Evolutionary conservation across 192 early-diverging fungal genomes (phyloP), one percentile per base, ranked within the genome.

Genomic region (Umbelopsis vinacea): DNA sequence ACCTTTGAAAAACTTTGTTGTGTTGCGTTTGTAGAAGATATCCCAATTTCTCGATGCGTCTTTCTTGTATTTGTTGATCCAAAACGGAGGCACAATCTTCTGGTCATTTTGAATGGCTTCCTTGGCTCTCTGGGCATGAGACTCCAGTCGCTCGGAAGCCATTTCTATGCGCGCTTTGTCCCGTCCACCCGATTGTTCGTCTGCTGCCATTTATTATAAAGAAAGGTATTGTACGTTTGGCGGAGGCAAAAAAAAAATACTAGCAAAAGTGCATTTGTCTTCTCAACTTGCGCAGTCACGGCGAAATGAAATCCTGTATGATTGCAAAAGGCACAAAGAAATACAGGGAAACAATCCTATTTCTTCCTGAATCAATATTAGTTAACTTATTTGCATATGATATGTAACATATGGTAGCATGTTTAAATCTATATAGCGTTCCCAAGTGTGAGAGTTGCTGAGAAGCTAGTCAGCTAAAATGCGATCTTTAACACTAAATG

Each of bases 1-100:
- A 79, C 73, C 76, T 77, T 97, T 97, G 86, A 97, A 99, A 77
- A 99, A 99, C 63, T 94, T 94, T 52, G 93, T 94, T 10, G 90
- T 87, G 54, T 95, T 93, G 77, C 93, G 89, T 71, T 93, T 91
- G 71, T 94, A 93, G 77, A 95, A 95, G 50, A 86, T 83, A 79
- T 93, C 88, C 92, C 93, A 94, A 73, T 94, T 93, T 71, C 84
- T 89, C 50, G 87, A 80, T 12, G 93, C 91, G 67, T 94, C 93
- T 40, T 86, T 88, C 69, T 85, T 90, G 83, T 94, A 94, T 68
- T 94, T 94, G 22, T 84, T 87, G 33, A 87, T 83, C 93, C 93
- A 94, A 72, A 93, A 94, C 54, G 85, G 75, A 52, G 90, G 86
- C 11, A 91, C 87, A 23, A 82, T 74, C 67, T 84, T 87, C n/a